phyloP scores from a whole-genome alignment of 495 filamentous ascomycete genomes.

The Rostrohypoxylon terebratum region DNA sequence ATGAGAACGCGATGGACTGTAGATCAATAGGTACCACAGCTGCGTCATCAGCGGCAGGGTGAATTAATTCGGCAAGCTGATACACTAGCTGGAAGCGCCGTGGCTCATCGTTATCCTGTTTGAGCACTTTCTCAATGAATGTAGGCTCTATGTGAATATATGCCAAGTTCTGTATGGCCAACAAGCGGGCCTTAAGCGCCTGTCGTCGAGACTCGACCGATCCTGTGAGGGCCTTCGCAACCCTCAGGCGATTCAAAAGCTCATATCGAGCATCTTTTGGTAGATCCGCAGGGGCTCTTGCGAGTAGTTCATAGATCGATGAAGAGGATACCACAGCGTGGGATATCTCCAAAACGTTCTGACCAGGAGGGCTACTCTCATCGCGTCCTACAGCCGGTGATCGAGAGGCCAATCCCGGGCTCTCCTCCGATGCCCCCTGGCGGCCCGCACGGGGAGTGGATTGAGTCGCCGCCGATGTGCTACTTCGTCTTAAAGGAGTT shows the following conservation, averaged over 20 bases:
- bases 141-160: slow-evolving; percentile 83
- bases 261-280: slow-evolving; percentile 83
- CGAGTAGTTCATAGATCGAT: slow-evolving; percentile 75
- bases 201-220: slow-evolving; percentile 75
- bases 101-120: slow-evolving; percentile 90
- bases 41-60: slow-evolving; percentile 75
- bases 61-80: slow-evolving; percentile 91
- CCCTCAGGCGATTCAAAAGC: slow-evolving; percentile 82
- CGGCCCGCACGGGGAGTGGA: slow-evolving; percentile 53
- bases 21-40: slow-evolving; percentile 74
- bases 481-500: slow-evolving; percentile 61
- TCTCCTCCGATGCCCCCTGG: slow-evolving; percentile 53
- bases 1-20: slow-evolving; percentile 84
- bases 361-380: slow-evolving; percentile 62
- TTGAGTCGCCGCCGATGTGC: slow-evolving; percentile 51
- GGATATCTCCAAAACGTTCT: slow-evolving; percentile 77
- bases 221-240: slow-evolving; percentile 78
- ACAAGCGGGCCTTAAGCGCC: slow-evolving; percentile 80
- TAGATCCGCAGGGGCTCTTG: slow-evolving; percentile 70
- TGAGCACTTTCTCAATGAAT: slow-evolving; percentile 86
- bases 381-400: slow-evolving; percentile 56
- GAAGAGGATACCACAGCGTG: slow-evolving; percentile 69
- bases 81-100: slow-evolving; percentile 89
- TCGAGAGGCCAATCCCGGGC: slow-evolving; percentile 46
- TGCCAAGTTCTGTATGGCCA: slow-evolving; percentile 92